Evolutionary conservation across 2,329 filamentous ascomycete species (phyloP).

Genomic region (Hirsutella rhossiliensis): DNA sequence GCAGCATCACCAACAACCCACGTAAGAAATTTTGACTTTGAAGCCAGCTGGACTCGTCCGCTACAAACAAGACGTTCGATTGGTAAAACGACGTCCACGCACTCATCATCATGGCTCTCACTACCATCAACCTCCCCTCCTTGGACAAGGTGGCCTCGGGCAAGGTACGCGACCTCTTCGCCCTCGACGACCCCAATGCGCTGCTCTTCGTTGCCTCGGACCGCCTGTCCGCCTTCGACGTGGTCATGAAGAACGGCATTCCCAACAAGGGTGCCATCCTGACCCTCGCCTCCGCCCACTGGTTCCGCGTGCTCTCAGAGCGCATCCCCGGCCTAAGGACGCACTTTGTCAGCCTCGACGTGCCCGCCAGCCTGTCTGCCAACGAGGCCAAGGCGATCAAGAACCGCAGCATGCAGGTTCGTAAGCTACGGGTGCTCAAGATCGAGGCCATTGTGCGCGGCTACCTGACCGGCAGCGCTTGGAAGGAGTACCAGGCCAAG

Average conservation of each 20-base stretch:
- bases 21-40: too few species aligned
- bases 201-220: slow-evolving; percentile 80
- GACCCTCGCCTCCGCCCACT: slow-evolving; percentile 33
- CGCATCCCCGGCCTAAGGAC: slow-evolving; percentile 35
- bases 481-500: slow-evolving; percentile 57
- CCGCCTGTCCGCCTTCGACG: slow-evolving; percentile 92
- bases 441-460: slow-evolving; percentile 50
- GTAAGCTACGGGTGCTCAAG: slow-evolving; percentile 27
- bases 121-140: slow-evolving; percentile 17
- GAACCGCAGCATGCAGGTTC: slow-evolving; percentile 66
- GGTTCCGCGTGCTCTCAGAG: slow-evolving; percentile 37
- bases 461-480: slow-evolving; percentile 79
- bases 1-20: too few species aligned
- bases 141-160: slow-evolving; percentile 26
- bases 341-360: slow-evolving; percentile 36
- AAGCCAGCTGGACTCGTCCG: too few species aligned
- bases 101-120: slow-evolving; percentile 11
- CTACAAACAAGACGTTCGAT: too few species aligned
- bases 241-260: slow-evolving; percentile 64
- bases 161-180: slow-evolving; percentile 77
- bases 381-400: slow-evolving; percentile 40
- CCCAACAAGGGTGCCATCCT: slow-evolving; percentile 41
- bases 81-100: not conserved
- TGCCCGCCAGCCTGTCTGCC: slow-evolving; percentile 22
- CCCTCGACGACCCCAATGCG: slow-evolving; percentile 46